Conservation (phyloP, 768 basidiomycete genomes). For the Mrakia gelida region DNA sequence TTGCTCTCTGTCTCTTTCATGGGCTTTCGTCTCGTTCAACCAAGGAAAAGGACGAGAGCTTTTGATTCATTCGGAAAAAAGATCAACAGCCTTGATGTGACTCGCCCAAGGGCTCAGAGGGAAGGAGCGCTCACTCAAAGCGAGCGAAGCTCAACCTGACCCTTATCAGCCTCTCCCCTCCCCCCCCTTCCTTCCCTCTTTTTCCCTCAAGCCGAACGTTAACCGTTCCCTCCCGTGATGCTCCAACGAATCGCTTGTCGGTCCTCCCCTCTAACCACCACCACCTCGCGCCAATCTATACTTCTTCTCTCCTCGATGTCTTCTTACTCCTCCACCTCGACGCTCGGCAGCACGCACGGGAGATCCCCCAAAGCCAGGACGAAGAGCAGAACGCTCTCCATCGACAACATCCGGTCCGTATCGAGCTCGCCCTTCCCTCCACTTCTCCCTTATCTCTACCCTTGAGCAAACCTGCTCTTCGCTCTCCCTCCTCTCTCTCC, state of each 20-base stretch:
- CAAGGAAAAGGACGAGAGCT: too few relatives aligned
- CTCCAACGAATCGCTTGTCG: not conserved
- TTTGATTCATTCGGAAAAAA: too few relatives aligned
- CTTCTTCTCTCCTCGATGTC: not conserved
- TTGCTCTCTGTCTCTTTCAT: too few relatives aligned
- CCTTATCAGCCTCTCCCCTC: too few relatives aligned
- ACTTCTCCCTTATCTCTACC: not conserved
- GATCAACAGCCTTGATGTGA: too few relatives aligned
- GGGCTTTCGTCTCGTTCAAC: too few relatives aligned
- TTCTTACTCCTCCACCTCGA: conserved; percentile 4
- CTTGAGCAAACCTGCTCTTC: not conserved
- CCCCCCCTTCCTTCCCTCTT: too few relatives aligned
- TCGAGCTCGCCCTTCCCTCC: not conserved
- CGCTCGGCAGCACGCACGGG: conserved; percentile 25
- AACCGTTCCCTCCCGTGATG: too few relatives aligned
- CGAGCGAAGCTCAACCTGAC: too few relatives aligned
- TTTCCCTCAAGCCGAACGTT: too few relatives aligned
- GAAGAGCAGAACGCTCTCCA: conserved; percentile 49
- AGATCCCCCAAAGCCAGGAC: not conserved
- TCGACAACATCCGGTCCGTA: conserved; percentile 54
- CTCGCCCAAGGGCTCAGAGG: too few relatives aligned
- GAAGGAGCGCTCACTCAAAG: too few relatives aligned
- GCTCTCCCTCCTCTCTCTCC: not conserved
- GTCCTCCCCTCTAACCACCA: not conserved
- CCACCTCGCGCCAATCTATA: not conserved